Evolutionary conservation across 306 rosid species (phyloP).

Genomic region (Cucurbita ficifolia): DNA sequence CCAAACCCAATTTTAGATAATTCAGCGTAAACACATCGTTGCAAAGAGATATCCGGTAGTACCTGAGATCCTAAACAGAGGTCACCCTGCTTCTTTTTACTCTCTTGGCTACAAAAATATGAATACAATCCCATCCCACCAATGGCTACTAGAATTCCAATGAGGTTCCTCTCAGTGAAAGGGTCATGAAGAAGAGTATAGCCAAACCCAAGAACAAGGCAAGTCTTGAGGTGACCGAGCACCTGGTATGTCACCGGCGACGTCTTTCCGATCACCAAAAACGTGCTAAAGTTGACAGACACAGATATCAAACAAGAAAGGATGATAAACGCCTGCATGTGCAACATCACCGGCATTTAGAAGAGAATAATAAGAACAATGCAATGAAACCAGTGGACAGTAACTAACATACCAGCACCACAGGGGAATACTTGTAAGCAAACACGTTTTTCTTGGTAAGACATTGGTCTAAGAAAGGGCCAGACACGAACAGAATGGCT

Average conservation of each 20-base stretch:
- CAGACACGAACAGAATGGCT: conserved; percentile 83
- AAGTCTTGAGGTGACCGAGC: conserved; percentile 90
- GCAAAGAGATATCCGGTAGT: not conserved
- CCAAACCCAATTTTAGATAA: too few species aligned
- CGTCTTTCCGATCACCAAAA: conserved; percentile 89
- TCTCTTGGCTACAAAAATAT: conserved; percentile 73
- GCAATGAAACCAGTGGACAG: not conserved
- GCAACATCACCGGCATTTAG: not conserved
- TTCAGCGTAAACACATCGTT: not conserved
- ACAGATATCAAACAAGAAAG: conserved; percentile 85
- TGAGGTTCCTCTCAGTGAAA: conserved; percentile 71
- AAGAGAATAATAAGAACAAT: not conserved
- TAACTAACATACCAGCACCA: conserved; percentile 46
- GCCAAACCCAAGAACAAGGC: conserved; percentile 88
- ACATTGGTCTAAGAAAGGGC: conserved; percentile 74
- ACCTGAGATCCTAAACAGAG: conserved; percentile 57
- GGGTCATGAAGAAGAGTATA: conserved; percentile 95
- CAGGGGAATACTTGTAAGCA: conserved; percentile 59
- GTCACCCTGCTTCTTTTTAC: conserved; percentile 62
- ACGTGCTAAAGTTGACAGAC: conserved; percentile 91
- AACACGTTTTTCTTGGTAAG: conserved; percentile 78
- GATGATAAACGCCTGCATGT: conserved; percentile 58
- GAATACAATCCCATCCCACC: conserved; percentile 91
- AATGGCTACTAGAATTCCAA: conserved; percentile 67
- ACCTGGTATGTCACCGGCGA: conserved; percentile 98